Conservation (phyloP, 1,284 basidiomycete species). For the Leccinum holopus region DNA sequence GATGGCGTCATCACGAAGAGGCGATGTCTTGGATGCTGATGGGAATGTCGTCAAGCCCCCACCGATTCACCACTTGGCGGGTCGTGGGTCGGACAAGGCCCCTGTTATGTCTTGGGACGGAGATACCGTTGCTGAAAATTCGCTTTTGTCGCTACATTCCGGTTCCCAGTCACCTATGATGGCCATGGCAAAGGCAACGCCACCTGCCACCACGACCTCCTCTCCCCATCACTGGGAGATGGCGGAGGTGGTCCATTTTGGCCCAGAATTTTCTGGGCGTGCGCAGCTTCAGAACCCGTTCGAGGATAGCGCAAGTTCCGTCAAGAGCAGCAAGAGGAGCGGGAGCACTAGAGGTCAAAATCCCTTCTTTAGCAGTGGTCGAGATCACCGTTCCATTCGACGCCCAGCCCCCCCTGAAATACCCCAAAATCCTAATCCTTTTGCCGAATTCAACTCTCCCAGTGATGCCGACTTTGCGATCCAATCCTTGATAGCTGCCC, state of each 20-base stretch:
- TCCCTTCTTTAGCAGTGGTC: constrained; percentile 61
- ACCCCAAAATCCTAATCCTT: constrained; percentile 36
- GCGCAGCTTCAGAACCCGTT: constrained; percentile 42
- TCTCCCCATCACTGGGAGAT: constrained; percentile 65
- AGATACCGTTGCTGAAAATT: constrained; percentile 47
- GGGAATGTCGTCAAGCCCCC: constrained; percentile 19
- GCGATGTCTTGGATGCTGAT: constrained; percentile 18
- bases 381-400: constrained; percentile 24
- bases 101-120: constrained; percentile 55
- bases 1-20: constrained; percentile 39
- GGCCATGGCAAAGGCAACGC: constrained; percentile 60
- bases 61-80: constrained; percentile 43
- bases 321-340: constrained; percentile 29
- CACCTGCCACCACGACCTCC: constrained; percentile 46
- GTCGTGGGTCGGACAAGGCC: constrained; percentile 29
- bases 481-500: constrained; percentile 61
- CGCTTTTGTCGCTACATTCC: constrained; percentile 50
- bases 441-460: constrained; percentile 28
- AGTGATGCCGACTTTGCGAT: constrained; percentile 29
- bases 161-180: constrained; percentile 49
- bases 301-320: constrained; percentile 31
- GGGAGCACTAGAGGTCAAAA: constrained; percentile 46
- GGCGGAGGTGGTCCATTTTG: constrained; percentile 55
- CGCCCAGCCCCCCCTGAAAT: constrained; percentile 32
- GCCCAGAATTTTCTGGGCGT: constrained; percentile 25